Evolutionary conservation across 176 grass and related monocot species (phyloP), one percentile per base, ranked within the genome.

Genomic region (Ampelocalamus luodianensis): DNA sequence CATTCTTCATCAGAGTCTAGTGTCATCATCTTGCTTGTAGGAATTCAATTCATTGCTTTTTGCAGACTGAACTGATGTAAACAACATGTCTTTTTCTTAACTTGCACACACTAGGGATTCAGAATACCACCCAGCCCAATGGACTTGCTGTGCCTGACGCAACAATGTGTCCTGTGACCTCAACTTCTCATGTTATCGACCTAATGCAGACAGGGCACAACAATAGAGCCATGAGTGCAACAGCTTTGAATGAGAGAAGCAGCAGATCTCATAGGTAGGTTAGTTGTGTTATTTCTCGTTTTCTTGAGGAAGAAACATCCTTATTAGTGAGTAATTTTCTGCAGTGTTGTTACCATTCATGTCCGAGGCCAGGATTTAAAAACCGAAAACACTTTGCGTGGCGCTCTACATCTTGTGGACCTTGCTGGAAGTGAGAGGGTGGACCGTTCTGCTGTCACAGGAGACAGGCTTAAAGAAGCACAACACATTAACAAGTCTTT

Each of bases 401-500:
- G 91, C 7, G 87, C 89, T 54, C 84, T 97, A 62, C 91, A 97
- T 79, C 85, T 97, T 82, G 94, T 97, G n/a, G 94, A 97, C 68
- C 91, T 97, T 85, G 94, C 94, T 66, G 94, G 94, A 60, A 97
- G 91, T 64, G 94, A 97, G 76, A 86, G 94, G 75, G 78, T 97
- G 73, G 94, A 97, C 82, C 85, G 85, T 46, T 97, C 94, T 79
- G 89, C 84, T 6, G 94, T 91, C 72, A 93, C 87, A 71, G 94
- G 94, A 61, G 89, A 97, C 46, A 93, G 94, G 63, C 85, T 97
- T 42, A 93, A 93, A 93, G 94, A 97, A 87, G 91, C 94, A 77
- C 94, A 97, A 24, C 94, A 93, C 65, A 97, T 97, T 68, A 97
- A 97, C 74, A 97, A 93, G 69, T 97, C 94, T 43, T 85, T 97